phyloP scores from a whole-genome alignment of 2,329 filamentous ascomycete species.

The Lecanicillium sp. region DNA sequence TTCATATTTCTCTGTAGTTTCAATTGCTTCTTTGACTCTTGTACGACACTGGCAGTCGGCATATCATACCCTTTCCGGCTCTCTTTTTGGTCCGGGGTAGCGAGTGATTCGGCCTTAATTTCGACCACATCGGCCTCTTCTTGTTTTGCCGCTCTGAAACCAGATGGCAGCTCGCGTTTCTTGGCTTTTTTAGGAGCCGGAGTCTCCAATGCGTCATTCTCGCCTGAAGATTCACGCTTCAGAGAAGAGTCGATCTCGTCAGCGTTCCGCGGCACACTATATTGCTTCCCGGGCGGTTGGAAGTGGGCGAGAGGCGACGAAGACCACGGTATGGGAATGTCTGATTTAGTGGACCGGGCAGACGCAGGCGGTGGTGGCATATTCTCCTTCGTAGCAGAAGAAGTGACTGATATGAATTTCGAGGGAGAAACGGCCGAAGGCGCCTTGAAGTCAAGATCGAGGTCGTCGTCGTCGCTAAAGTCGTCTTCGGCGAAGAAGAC shows the following conservation, averaged over 20 bases:
- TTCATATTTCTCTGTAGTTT: constrained; percentile 41
- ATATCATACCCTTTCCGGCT: constrained; percentile 53
- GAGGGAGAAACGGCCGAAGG: constrained; percentile 38
- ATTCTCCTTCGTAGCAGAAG: constrained; percentile 15
- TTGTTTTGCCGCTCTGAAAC: constrained; percentile 29
- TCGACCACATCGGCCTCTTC: constrained; percentile 15
- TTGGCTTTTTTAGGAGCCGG: constrained; percentile 37
- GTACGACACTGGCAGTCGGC: constrained; percentile 65
- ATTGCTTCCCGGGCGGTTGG: constrained; percentile 24
- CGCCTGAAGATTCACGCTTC: constrained; percentile 36
- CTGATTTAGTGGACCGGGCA: constrained; percentile 11
- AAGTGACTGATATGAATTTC: constrained; percentile 12
- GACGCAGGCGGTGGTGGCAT: constrained; percentile 20
- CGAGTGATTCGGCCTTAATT: background rate
- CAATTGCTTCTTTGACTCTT: constrained; percentile 70
- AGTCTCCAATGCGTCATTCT: constrained; percentile 16
- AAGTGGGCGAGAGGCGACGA: constrained; percentile 50
- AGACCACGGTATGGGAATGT: constrained; percentile 58
- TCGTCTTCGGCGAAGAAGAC: constrained; percentile 72
- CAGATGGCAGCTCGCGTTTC: constrained; percentile 53
- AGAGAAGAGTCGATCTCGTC: constrained; percentile 17
- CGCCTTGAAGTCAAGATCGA: constrained; percentile 62
- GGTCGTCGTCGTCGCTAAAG: constrained; percentile 74
- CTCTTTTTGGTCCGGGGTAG: constrained; percentile 23
- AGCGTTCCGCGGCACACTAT: constrained; percentile 11